Evolutionary conservation across 768 basidiomycete genomes (phyloP), one percentile per base, ranked within the genome.

Genomic region (Boletus reticulatus): DNA sequence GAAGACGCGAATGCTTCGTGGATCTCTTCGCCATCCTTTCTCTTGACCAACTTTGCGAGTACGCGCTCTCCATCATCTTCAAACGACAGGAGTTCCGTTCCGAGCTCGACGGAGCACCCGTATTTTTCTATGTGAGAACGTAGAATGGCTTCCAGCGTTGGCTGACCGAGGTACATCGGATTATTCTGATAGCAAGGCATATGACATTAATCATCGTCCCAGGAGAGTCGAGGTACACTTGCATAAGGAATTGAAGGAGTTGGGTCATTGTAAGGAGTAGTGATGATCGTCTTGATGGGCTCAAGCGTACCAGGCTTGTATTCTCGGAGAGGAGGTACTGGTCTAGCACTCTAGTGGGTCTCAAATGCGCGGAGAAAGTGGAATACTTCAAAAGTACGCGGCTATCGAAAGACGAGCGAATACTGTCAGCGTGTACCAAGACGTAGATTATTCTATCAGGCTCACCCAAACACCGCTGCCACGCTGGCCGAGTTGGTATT

Each of bases 41-140:
- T 62, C 50, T 69, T 66, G 27, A 71, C 36, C 6, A 81, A 55
- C 13, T 70, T 69, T 8, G 74, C 79, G 14, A 66, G 57, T 7
- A 82, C 76, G 31, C 57, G 56, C 32, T 72, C 69, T 2, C 67
- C 64, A 11, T 60, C 57, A 52, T 81, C 76, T 48, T 72, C 66
- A 43, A 83, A 76, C 0, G 76, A 75, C n/a, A 63, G 39, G 10
- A 83, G 72, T 53, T 78, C 78, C 2, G 77, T 78, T 14, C 74
- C 75, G 19, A 75, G 52, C 56, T 84, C 80, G 16, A 81, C 70
- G 16, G 39, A 41, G 48, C 71, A 72, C 0, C 57, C 58, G 6
- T 61, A 57, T 16, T 62, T 63, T 22, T 60, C 60, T n/a, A 68
- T 54, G 43, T 60, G 63, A 27, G 44, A 47, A 36, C 63, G 45